These are phyloP conservation scores for Dalechampia spathulata DNA, from an alignment of 441 rosid species.

Conservation along the genomic window DNA sequence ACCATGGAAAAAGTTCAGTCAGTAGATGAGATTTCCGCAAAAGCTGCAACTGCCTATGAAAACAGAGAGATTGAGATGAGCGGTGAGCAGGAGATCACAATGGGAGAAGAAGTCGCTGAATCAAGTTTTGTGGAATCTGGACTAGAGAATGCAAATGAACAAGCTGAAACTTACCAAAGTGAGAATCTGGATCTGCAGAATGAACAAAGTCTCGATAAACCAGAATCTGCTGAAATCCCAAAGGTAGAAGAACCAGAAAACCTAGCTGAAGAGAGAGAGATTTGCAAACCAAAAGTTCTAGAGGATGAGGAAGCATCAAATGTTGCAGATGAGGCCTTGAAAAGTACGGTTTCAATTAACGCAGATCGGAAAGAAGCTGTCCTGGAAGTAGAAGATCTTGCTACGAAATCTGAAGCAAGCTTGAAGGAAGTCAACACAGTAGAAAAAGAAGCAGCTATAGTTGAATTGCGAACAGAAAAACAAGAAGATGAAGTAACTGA, in stretches of 20 bases:
- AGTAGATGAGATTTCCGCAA: constrained; percentile 12
- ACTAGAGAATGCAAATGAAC: constrained; percentile 11
- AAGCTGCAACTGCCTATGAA: constrained; percentile 12
- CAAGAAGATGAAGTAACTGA: constrained; percentile 12
- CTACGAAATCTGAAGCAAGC: constrained; percentile 17
- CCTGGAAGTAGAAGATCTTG: constrained; percentile 15
- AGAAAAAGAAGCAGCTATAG: constrained; percentile 16
- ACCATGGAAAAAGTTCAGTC: constrained; percentile 17
- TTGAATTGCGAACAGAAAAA: constrained; percentile 11
- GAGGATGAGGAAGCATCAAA: constrained; percentile 14
- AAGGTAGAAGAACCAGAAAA: constrained; percentile 13
- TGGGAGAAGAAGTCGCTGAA: constrained; percentile 15
- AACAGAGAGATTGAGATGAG: constrained; percentile 8
- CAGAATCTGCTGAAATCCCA: constrained; percentile 10
- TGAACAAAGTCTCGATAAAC: constrained; percentile 8
- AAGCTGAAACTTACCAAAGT: constrained; percentile 12
- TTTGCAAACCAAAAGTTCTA: constrained; percentile 5
- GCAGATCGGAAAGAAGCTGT: constrained; percentile 14
- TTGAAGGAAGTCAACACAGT: constrained; percentile 18
- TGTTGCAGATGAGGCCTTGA: constrained; percentile 13
- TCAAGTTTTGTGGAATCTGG: constrained; percentile 11
- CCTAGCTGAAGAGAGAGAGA: constrained; percentile 16
- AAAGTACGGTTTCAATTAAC: constrained; percentile 4
- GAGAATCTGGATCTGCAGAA: constrained; percentile 17
- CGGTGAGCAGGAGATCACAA: constrained; percentile 13